Base-by-base conservation (phyloP, 2,329 filamentous ascomycete genomes). In the Teratosphaeria pseudoeucalypti region DNA sequence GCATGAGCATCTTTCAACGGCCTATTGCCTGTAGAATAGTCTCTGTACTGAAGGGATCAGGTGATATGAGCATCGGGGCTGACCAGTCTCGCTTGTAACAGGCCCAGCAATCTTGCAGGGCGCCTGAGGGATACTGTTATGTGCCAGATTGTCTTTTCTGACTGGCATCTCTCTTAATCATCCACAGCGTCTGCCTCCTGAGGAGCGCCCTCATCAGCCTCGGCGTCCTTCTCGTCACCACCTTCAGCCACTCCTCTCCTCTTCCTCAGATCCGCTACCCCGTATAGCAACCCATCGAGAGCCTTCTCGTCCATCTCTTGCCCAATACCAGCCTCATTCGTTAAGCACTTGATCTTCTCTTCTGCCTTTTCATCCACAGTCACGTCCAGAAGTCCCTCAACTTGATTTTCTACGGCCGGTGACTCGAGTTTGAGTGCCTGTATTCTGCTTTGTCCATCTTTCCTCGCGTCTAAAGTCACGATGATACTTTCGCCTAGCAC, bases 201-300 rank as follows among this genome's bases (percentile, higher is more conserved):
- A 27, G 11, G 23, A 4, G 14, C 52, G 23, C 43, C 43, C n/a
- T 54, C 32, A n/a, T 54, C 43, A 34, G 43, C 37, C 37, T 55
- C 54, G 14, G 47, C 53, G 23, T 61, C 60, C 23, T 19, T 57
- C 11, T 52, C 47, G 12, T 53, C 57, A 29, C 56, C 55, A 12
- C 47, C 49, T 7, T 47, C 14, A 6, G 2, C 19, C 29, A 6
- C 56, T 16, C 59, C 64, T 37, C 72, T 73, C 57, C 78, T 73
- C 68, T 82, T 82, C 58, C 79, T 74, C 55, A 82, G 70, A 58
- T 78, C 78, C 61, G 76, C 76, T 52, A 79, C 69, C 32, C 72
- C 73, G 66, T 81, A 81, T 27, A 81, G 70, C 26, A 79, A 68
- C 57, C 73, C 73, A 62, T 75, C 75, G 39, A 79, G 59, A 59